Base-by-base conservation (phyloP, 1,139 yeast genomes). In the Suhomyces anneliseae region DNA sequence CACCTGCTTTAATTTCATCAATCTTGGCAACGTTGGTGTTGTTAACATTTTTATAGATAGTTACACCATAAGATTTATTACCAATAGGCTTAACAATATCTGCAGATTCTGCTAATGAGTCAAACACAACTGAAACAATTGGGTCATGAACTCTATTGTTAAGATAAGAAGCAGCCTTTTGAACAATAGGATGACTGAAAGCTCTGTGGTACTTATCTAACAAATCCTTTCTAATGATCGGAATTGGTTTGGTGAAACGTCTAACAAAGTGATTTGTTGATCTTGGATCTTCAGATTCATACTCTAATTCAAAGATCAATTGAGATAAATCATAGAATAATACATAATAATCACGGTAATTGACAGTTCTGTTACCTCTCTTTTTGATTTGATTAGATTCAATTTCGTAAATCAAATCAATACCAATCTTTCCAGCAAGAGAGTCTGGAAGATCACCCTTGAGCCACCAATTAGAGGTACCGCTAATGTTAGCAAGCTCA, bases 1-100 rank as follows among this genome's bases (percentile, higher is more conserved):
- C 98, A 48, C 99, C 99, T 0, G 95, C 84, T 43, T 79, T 77
- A 48, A 90, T 79, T 40, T 83, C 88, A 46, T 83, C 93, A 32
- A 70, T 57, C 54, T 79, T 81, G 19, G 77, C 72, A 11, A 83
- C 79, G 36, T 83, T 83, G 42, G 79, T 74, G 56, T 81, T 82
- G 58, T 79, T 82, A 50, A 79, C 65, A 60, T 83, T 84, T 56
- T 76, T 72, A 65, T 87, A 89, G 41, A 92, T 74, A 2, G 84
- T 73, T 0, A 82, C 86, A 37, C 98, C 98, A 64, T 70, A 88
- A 0, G 90, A 78, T 55, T 85, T 81, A 41, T 70, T 66, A 0
- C 89, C 95, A 44, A 89, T 78, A 0, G 88, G 81, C 32, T 78
- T 79, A 26, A 87, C 60, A 24, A 78, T 68, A 26, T 54, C 47